These are phyloP conservation scores for Aspergillus alliaceus DNA, from an alignment of 2,329 filamentous ascomycete species.

Conservation along the genomic window DNA sequence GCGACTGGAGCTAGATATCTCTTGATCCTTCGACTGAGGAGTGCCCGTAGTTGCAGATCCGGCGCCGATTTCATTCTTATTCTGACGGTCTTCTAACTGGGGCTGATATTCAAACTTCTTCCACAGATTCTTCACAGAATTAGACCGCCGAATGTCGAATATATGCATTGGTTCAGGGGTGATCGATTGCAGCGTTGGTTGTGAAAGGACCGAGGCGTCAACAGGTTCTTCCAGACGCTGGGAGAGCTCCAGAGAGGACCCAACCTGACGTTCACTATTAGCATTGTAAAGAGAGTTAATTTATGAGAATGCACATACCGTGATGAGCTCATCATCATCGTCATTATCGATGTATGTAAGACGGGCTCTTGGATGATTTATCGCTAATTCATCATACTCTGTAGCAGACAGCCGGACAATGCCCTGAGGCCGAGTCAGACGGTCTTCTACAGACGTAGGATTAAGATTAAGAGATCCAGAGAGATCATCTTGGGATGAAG, in stretches of 20 bases:
- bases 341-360: constrained; percentile 48
- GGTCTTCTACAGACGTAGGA: not conserved
- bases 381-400: constrained; percentile 46
- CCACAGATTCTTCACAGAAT: constrained; percentile 41
- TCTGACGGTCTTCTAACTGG: not conserved
- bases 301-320: constrained; percentile 32
- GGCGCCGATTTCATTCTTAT: not conserved
- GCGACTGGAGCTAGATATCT: constrained; percentile 7
- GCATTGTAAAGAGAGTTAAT: not conserved
- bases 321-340: constrained; percentile 49
- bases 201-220: constrained; percentile 3
- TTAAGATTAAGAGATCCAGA: not conserved
- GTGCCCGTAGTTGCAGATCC: not conserved
- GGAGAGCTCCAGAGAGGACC: constrained; percentile 47
- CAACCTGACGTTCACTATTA: constrained; percentile 37
- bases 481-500: constrained; percentile 13
- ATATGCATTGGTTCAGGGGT: constrained; percentile 39
- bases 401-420: constrained; percentile 42
- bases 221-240: constrained; percentile 47
- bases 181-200: not conserved
- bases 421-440: constrained; percentile 20
- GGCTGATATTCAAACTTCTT: constrained; percentile 28
- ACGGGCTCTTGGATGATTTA: constrained; percentile 40
- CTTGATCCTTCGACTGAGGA: constrained; percentile 7
- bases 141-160: constrained; percentile 47